A percentile compares a stretch with the other conserved stretches of the same genome.
These are phyloP conservation scores for Trichomonascaceae sp. DNA, from an alignment of 1,139 yeast species.

Conservation along the genomic window DNA sequence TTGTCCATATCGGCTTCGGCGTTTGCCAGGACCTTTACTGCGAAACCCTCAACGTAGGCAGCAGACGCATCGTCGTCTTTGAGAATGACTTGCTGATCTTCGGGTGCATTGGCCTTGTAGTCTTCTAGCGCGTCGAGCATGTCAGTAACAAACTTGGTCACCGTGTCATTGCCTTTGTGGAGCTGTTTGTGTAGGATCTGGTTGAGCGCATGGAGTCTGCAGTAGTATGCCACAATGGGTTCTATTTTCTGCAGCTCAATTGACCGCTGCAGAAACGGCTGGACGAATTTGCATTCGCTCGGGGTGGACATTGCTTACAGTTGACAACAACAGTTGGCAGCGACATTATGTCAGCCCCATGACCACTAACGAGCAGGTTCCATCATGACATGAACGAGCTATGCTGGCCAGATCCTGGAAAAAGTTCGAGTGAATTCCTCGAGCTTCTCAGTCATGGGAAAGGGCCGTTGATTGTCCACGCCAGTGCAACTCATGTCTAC, in stretches of 20 bases:
- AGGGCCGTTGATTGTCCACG: no score
- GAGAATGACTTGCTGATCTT: constrained; percentile 27
- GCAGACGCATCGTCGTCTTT: constrained; percentile 44
- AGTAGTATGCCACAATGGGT: constrained; percentile 45
- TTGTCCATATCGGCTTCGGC: constrained; percentile 34
- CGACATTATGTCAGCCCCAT: no score
- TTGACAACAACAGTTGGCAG: no score
- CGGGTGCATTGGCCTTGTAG: constrained; percentile 24
- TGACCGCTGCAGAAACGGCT: constrained; percentile 37
- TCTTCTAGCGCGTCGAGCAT: constrained; percentile 55
- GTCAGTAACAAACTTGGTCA: constrained; percentile 43
- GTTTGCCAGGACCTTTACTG: constrained; percentile 45
- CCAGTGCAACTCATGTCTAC: no score
- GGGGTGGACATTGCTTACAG: constrained; percentile 16
- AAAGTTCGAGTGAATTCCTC: no score
- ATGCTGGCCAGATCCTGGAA: no score
- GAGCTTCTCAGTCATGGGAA: no score
- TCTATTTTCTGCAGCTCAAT: constrained; percentile 36
- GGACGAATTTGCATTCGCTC: constrained; percentile 24
- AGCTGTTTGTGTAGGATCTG: constrained; percentile 44
- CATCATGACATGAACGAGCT: no score
- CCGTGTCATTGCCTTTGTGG: constrained; percentile 39
- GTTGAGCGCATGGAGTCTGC: constrained; percentile 42
- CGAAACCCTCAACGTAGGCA: constrained; percentile 48
- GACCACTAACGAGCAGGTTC: no score